Conservation (phyloP, 805 yeast genomes). For the Candida sakaeoensis region DNA sequence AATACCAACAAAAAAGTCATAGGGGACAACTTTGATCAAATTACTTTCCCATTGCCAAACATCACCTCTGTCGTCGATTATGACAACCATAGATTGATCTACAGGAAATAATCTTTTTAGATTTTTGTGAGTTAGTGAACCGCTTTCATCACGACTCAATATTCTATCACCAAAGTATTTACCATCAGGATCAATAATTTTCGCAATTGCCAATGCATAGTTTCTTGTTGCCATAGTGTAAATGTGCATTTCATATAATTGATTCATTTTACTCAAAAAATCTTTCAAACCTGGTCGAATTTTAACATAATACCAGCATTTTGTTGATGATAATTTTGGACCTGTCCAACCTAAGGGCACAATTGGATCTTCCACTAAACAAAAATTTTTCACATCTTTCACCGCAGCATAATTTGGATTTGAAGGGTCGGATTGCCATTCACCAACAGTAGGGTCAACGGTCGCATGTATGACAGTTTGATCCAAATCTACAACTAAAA, state of each 20-base stretch:
- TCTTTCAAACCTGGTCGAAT: constrained; percentile 80
- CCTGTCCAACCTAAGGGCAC: constrained; percentile 58
- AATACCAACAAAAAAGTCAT: constrained; percentile 92
- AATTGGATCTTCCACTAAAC: constrained; percentile 70
- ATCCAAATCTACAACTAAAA: constrained; percentile 92
- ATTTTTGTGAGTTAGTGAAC: constrained; percentile 85
- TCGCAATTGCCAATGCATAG: constrained; percentile 86
- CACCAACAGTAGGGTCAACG: constrained; percentile 95
- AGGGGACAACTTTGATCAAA: constrained; percentile 88
- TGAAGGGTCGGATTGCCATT: constrained; percentile 84
- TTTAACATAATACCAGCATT: constrained; percentile 90
- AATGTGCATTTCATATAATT: constrained; percentile 83
- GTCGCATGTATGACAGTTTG: constrained; percentile 98
- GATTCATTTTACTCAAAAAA: constrained; percentile 61
- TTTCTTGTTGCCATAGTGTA: constrained; percentile 98
- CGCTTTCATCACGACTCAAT: constrained; percentile 90
- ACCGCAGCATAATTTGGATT: constrained; percentile 85
- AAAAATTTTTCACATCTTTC: constrained; percentile 74
- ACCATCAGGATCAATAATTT: constrained; percentile 87
- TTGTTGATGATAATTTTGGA: constrained; percentile 52
- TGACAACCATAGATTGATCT: constrained; percentile 92
- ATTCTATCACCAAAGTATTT: constrained; percentile 86
- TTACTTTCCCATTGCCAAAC: constrained; percentile 98
- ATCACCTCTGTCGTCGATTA: constrained; percentile 96
- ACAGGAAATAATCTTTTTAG: constrained; percentile 88